Evolutionary conservation across 2,329 filamentous ascomycete species (phyloP).

Genomic region (Ceratocystis diversiconidia): DNA sequence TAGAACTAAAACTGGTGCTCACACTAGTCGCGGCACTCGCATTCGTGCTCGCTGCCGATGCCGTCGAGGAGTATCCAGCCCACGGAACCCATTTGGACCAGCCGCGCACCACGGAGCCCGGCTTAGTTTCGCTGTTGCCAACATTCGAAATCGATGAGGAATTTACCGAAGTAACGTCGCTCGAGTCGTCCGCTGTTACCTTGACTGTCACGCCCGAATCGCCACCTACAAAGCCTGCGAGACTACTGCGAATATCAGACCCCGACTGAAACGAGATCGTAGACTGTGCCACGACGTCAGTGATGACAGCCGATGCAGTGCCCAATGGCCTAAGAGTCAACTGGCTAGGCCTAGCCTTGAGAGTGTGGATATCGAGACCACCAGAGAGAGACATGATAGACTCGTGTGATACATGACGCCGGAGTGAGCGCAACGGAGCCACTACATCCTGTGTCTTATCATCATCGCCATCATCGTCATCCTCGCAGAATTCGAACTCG

Average conservation of each 20-base stretch:
- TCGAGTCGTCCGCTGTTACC: background rate
- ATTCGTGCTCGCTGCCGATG: background rate
- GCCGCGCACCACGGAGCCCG: background rate
- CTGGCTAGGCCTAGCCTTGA: conserved; percentile 62
- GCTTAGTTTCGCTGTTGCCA: conserved; percentile 1
- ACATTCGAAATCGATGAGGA: conserved; percentile 12
- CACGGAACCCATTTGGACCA: conserved; percentile 18
- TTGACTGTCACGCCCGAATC: background rate
- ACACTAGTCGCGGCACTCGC: background rate
- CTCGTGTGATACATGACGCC: conserved; percentile 64
- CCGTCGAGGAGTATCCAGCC: conserved; percentile 7
- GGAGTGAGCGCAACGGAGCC: conserved; percentile 36
- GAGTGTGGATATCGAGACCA: conserved; percentile 78
- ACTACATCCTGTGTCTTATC: conserved; percentile 26
- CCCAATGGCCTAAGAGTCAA: conserved; percentile 45
- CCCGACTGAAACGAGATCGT: conserved; percentile 30
- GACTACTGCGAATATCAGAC: conserved; percentile 15
- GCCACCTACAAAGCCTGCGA: background rate
- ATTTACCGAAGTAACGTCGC: conserved; percentile 11
- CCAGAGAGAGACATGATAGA: conserved; percentile 77
- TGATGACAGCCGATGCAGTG: conserved; percentile 42
- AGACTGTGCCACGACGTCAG: conserved; percentile 44
- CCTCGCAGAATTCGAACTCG: conserved; percentile 19
- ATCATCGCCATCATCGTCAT: conserved; percentile 23
- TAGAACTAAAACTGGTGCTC: conserved; percentile 8